Percentiles rank a stretch among this genome's conserved stretches.
Evolutionary conservation across 176 grass and related monocot species (phyloP).

Genomic region (Avena eriantha): DNA sequence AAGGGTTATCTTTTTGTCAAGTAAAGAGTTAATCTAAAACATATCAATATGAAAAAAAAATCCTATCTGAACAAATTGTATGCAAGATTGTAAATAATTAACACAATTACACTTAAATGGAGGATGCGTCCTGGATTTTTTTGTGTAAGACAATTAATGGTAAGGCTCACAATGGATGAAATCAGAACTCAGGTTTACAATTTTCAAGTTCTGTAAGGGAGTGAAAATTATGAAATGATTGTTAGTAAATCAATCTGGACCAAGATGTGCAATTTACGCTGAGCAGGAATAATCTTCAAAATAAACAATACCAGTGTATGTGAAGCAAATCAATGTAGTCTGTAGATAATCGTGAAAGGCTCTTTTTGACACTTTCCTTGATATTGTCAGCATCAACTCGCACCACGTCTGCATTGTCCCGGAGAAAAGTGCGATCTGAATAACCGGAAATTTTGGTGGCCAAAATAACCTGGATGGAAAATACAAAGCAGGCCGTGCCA

Average conservation of each 20-base stretch:
- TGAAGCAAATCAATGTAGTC: constrained; percentile 98
- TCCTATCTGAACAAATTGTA: background rate
- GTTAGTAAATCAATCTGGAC: background rate
- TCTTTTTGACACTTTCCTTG: constrained; percentile 90
- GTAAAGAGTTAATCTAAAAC: background rate
- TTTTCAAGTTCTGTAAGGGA: background rate
- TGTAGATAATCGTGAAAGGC: constrained; percentile 80
- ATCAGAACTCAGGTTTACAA: background rate
- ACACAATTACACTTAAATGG: background rate
- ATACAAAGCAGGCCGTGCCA: background rate
- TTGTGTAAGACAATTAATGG: background rate
- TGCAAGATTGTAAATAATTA: background rate
- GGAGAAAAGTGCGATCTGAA: constrained; percentile 66
- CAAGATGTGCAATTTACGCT: background rate
- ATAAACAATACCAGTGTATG: constrained; percentile 80
- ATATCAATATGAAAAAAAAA: constrained; percentile 4
- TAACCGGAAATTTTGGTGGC: constrained; percentile 91
- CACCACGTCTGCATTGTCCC: constrained; percentile 60
- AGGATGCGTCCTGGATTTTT: background rate
- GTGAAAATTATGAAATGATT: background rate
- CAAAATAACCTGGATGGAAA: constrained; percentile 68
- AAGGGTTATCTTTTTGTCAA: background rate
- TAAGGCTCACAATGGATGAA: background rate
- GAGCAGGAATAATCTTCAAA: background rate
- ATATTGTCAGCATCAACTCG: constrained; percentile 84